These are phyloP conservation scores for Actinomucor elegans DNA, from an alignment of 371 early-diverging fungal species.

Conservation along the genomic window DNA sequence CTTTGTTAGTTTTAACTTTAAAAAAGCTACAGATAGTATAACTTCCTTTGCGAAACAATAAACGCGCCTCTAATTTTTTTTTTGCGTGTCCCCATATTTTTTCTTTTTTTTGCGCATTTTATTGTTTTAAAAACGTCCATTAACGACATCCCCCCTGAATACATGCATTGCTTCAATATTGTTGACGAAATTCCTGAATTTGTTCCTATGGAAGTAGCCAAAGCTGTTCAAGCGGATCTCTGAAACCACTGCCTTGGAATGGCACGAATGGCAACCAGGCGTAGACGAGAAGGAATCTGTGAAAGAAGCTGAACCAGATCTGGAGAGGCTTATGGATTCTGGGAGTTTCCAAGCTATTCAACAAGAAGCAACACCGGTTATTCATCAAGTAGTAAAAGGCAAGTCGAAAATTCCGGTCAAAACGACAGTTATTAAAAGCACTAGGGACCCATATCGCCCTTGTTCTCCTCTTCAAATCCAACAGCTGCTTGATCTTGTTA, in stretches of 20 bases:
- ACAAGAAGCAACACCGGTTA: neutral
- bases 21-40: too few relatives aligned
- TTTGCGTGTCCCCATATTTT: too few relatives aligned
- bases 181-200: slow-evolving; percentile 6
- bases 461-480: slow-evolving; percentile 12
- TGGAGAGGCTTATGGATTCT: slow-evolving; percentile 9
- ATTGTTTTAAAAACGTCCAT: too few relatives aligned
- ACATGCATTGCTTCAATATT: slow-evolving; percentile 22
- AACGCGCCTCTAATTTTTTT: too few relatives aligned
- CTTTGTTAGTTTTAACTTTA: too few relatives aligned
- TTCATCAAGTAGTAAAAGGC: neutral
- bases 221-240: too few relatives aligned
- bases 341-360: slow-evolving; percentile 2
- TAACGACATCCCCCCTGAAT: slow-evolving; percentile 14
- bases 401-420: neutral
- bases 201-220: slow-evolving; percentile 9
- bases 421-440: neutral
- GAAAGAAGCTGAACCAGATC: neutral
- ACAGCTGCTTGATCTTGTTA: slow-evolving; percentile 16
- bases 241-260: too few relatives aligned
- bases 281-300: too few relatives aligned
- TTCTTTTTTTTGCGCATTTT: too few relatives aligned
- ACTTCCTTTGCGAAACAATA: too few relatives aligned
- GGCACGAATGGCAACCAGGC: too few relatives aligned
- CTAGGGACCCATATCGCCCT: slow-evolving; percentile 5